Conservation (phyloP, 805 yeast genomes). For the Pichia scutulata region DNA sequence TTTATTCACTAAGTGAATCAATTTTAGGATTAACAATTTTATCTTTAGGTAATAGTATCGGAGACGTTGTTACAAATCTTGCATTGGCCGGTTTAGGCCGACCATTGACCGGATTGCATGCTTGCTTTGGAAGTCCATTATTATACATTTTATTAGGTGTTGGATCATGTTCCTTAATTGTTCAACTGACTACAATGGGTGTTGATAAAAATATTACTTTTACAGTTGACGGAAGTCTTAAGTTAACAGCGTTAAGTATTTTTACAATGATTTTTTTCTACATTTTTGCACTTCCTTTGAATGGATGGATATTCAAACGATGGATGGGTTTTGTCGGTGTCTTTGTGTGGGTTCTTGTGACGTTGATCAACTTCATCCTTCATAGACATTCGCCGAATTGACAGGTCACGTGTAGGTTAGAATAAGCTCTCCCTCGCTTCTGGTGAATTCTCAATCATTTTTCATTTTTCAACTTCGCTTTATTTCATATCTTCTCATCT, state of each 20-base stretch:
- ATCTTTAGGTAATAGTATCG: constrained; percentile 44
- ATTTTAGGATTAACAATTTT: constrained; percentile 41
- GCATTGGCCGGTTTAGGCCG: constrained; percentile 32
- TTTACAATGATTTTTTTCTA: constrained; percentile 33
- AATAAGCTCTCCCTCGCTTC: no score
- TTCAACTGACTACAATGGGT: constrained; percentile 9
- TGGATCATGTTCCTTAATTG: constrained; percentile 38
- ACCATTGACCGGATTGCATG: constrained; percentile 40
- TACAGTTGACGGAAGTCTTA: constrained; percentile 32
- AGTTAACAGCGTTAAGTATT: constrained; percentile 33
- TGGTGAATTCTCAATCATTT: no score
- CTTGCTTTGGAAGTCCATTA: constrained; percentile 50
- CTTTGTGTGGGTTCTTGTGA: constrained; percentile 26
- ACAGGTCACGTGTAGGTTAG: not conserved
- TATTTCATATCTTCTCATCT: no score
- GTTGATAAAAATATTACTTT: constrained; percentile 23
- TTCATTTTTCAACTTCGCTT: no score
- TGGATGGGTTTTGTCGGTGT: constrained; percentile 31
- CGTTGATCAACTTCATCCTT: constrained; percentile 12
- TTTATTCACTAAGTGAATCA: constrained; percentile 39
- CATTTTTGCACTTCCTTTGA: constrained; percentile 35
- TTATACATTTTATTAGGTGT: constrained; percentile 42
- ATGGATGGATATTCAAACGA: constrained; percentile 38
- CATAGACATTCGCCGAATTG: not conserved
- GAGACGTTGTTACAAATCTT: constrained; percentile 43